phyloP scores from a whole-genome alignment of 2,329 filamentous ascomycete species.

The Teratosphaeria zuluensis region DNA sequence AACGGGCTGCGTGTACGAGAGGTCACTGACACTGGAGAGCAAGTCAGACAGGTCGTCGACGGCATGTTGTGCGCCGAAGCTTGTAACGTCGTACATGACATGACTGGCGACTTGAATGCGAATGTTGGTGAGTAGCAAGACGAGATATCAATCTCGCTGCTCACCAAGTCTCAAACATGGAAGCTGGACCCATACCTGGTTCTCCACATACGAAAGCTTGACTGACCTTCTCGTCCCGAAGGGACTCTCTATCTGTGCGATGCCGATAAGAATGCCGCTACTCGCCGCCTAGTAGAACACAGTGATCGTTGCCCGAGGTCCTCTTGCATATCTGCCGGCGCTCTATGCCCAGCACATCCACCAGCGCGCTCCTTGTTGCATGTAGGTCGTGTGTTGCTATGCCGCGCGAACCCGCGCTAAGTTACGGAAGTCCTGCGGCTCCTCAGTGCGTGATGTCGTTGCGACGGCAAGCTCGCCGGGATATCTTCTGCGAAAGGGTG shows the following conservation, averaged over 20 bases:
- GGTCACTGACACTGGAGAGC: slow-evolving; percentile 11
- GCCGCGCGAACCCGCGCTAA: not conserved
- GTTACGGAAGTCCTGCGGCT: not conserved
- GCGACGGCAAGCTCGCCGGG: not conserved
- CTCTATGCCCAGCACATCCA: not conserved
- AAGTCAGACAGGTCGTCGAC: slow-evolving; percentile 18
- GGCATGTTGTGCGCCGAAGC: slow-evolving; percentile 13
- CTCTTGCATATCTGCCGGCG: not conserved
- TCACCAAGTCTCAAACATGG: not conserved
- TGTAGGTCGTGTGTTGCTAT: not conserved
- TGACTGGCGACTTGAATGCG: not conserved
- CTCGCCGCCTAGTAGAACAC: not conserved
- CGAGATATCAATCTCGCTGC: not conserved
- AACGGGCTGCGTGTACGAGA: slow-evolving; percentile 2
- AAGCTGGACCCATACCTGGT: not conserved
- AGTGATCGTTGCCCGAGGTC: not conserved
- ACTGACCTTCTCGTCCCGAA: not conserved
- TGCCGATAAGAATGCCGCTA: not conserved
- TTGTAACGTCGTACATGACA: slow-evolving; percentile 16
- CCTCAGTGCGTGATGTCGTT: not conserved
- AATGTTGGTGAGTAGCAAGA: not conserved
- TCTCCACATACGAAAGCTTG: not conserved
- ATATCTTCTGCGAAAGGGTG: not conserved
- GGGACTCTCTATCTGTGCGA: not conserved
- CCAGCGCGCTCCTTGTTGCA: not conserved